Evolutionary conservation across 352 stramenopile species (phyloP), one percentile per base, ranked within the genome.

Genomic region (Globisporangium ultimum): DNA sequence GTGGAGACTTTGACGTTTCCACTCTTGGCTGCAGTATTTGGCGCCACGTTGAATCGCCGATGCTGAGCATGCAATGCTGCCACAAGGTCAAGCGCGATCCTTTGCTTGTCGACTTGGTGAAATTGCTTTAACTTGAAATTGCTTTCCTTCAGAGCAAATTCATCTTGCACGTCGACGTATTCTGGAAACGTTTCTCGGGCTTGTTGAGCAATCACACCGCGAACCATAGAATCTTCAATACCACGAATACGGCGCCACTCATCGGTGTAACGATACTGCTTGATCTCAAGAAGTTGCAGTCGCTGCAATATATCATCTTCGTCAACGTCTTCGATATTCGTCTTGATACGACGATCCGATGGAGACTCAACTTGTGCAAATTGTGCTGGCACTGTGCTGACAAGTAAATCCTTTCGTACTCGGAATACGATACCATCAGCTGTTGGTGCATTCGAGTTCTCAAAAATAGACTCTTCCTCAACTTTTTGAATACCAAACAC

Each of bases 71-170:
- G 88, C 10, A 96, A 66, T n/a, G 84, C 88, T 20, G 74, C 76
- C 42, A 96, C 68, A 41, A 93, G 67, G 45, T 97, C 90, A 24
- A 97, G 72, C 28, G 28, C 9, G 28, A 36, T 36, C 28, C 32
- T 78, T 42, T 91, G 81, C 64, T 97, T 96, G 71, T 97, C 81
- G 34, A 97, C 79, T 79, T 97, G 88, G 58, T 88, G 72, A 66
- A 97, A 97, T 48, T 96, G 69, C 52, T 89, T 74, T 36, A 96
- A 71, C 0, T 66, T 60, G 50, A 95, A 90, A 32, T 68, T 70
- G 48, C 88, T 83, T 60, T 96, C 84, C 15, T 74, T 76, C 14
- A 96, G 52, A 22, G 69, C 55, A 48, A 88, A 91, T 40, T 95
- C 70, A 41, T 63, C 46, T 4, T 88, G 55, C 4, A 93, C 71